Conservation (phyloP, 805 yeast species). For the Blastobotrys americana region DNA sequence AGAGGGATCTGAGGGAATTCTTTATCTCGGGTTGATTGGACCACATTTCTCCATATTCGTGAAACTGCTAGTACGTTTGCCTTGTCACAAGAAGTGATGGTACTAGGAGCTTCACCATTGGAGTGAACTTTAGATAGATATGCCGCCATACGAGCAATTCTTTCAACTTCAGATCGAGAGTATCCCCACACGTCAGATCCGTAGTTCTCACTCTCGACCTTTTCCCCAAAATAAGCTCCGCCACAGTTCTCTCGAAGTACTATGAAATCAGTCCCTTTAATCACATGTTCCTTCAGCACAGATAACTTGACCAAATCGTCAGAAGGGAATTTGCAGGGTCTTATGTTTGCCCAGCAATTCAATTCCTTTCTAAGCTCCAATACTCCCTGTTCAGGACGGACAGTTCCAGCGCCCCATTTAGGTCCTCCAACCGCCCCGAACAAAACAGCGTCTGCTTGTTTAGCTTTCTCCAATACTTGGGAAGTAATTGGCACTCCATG, state of each 20-base stretch:
- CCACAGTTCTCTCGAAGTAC: constrained; percentile 92
- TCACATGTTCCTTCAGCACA: constrained; percentile 72
- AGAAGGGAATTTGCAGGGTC: constrained; percentile 85
- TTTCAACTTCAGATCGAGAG: constrained; percentile 79
- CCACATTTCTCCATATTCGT: constrained; percentile 89
- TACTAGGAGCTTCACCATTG: constrained; percentile 67
- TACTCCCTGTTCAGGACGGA: constrained; percentile 94
- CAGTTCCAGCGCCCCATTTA: constrained; percentile 94
- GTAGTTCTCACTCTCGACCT: constrained; percentile 72
- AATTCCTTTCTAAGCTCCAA: constrained; percentile 87
- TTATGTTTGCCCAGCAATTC: constrained; percentile 82
- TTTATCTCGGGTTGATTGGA: constrained; percentile 65
- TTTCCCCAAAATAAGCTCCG: constrained; percentile 89
- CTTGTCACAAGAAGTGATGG: constrained; percentile 87
- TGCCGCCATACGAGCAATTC: constrained; percentile 96
- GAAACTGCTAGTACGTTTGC: constrained; percentile 94
- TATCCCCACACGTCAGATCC: constrained; percentile 92
- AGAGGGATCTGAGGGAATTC: constrained; percentile 83
- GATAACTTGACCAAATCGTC: constrained; percentile 72
- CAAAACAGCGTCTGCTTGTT: constrained; percentile 79
- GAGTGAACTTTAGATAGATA: constrained; percentile 59
- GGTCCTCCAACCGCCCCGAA: constrained; percentile 98
- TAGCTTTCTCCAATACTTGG: constrained; percentile 69
- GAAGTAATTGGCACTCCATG: constrained; percentile 86
- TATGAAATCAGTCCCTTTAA: constrained; percentile 74